A percentile compares a stretch with the other conserved stretches of the same genome.
phyloP scores from a whole-genome alignment of 169 alveolate species.

The Cryptosporidium parvum region DNA sequence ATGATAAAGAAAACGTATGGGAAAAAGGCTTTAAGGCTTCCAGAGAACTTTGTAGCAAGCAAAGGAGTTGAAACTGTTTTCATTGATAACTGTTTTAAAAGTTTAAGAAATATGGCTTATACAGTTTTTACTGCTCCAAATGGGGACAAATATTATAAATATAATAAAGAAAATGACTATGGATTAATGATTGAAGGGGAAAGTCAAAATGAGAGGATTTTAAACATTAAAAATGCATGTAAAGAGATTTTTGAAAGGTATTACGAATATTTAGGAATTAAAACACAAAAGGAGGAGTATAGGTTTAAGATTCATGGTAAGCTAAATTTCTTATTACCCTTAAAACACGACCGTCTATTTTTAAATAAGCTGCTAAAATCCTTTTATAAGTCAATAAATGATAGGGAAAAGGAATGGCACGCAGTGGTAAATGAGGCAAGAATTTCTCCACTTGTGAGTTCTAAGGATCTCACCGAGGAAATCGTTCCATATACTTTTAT shows the following conservation, averaged over 20 bases:
- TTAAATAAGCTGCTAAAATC: conserved; percentile 19
- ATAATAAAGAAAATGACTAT: conserved; percentile 12
- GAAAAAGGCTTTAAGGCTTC: background rate
- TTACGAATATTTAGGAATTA: conserved; percentile 34
- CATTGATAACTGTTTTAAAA: conserved; percentile 16
- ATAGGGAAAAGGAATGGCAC: conserved; percentile 26
- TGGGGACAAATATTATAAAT: conserved; percentile 48
- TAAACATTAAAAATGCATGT: conserved; percentile 5
- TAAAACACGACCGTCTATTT: conserved; percentile 25
- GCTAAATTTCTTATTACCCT: conserved; percentile 31
- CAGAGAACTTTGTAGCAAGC: conserved; percentile 34
- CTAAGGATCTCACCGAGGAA: conserved; percentile 25
- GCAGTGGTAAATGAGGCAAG: conserved; percentile 60
- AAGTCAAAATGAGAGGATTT: conserved; percentile 48
- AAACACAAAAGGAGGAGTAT: conserved; percentile 7
- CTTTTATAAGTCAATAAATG: conserved; percentile 37
- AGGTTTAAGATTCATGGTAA: conserved; percentile 6
- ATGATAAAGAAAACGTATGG: conserved; percentile 19
- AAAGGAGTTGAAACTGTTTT: conserved; percentile 24
- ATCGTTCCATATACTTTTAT: conserved; percentile 20
- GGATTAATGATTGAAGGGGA: conserved; percentile 41
- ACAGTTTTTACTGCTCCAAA: conserved; percentile 54
- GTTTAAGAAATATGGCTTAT: conserved; percentile 21
- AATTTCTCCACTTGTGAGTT: conserved; percentile 63
- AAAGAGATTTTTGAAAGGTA: conserved; percentile 31